Base-by-base conservation (phyloP, 176 grass and related monocot species). In the Cenchrus fungigraminus region DNA sequence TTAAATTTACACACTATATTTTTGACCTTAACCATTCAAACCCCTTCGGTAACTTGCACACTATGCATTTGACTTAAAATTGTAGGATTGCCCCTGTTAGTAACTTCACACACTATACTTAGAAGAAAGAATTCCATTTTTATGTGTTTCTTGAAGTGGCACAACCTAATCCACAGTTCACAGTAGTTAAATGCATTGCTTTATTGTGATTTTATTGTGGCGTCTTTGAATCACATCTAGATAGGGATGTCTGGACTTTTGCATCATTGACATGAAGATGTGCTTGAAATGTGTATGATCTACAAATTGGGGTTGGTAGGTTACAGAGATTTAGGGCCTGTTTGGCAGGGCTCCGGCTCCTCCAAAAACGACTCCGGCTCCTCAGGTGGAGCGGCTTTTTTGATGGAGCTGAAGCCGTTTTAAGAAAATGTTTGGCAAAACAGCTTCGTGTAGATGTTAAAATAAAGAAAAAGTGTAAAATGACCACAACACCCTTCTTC, bases 41-140 rank as follows among this genome's bases (percentile, higher is more conserved):
- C 10, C 9, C 67, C 43, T 22, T 71, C 19, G 16, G n/a, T 52
- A 31, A 25, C 20, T 25, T 61, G 58, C 19, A n/a, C 19, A n/a
- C 19, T 59, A n/a, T 55, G 6, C 57, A 5, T 63, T 16, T 73
- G 12, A 73, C 12, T 25, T 71, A 19, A 71, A 46, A 71, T 20
- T 6, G 20, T 71, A 49, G 45, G n/a, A 51, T 51, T 71, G 20
- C 25, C 19, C 43, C 69, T 2, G 49, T 72, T 1, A 0, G 68
- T 47, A 43, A 14, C n/a, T 51, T 29, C 45, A 9, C 46, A 64
- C 25, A 64, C 4, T 37, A 37, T 76, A 58, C 15, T 20, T 82
- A 32, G 22, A 68, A 57, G 12, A 87, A 81, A 57, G 9, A 80
- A n/a, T 79, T 14, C 8, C 12, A 65, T 46, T 13, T 67, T 56